Evolutionary conservation across 371 early-diverging fungal genomes (phyloP), one percentile per base, ranked within the genome.

Genomic region (Mucor plumbeus): DNA sequence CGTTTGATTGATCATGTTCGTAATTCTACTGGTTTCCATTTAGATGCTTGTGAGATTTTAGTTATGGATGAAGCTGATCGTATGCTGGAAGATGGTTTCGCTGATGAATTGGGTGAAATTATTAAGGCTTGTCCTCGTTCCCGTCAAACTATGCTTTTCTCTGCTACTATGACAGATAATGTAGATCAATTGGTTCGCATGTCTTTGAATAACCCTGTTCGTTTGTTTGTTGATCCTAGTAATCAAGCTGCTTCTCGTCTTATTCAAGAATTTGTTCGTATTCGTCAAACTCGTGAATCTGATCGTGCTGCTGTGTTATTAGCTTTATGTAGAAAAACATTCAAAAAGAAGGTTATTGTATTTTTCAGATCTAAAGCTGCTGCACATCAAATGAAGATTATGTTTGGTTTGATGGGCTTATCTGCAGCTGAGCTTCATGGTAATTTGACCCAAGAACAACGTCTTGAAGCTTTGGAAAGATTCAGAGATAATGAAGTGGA

Each of bases 61-160:
- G 93, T 99, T 17, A 95, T 99, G 90, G 99, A 99, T 83, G 99
- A 99, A 85, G 99, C 99, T 44, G 99, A 99, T 87, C 90, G 96
- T 79, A 99, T 99, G 95, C 85, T 99, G 10, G 99, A 99, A 79
- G 99, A 97, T 81, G 99, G 99, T 61, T 99, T 99, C 82, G 92
- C 94, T 55, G 99, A 94, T 60, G 99, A 99, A 81, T 86, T 99
- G 53, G 90, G 91, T 19, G 96, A 97, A 73, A 99, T 99, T 81
- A 88, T 99, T 74, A 91, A 92, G 59, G 72, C 91, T 17, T 95
- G 96, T 61, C 99, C 99, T 13, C 84, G 85, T 54, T 86, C 91
- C 21, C 88, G 99, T 68, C 99, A 99, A 76, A 98, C 99, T 1
- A 95, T 99, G 93, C 89, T 99, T 54, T 99, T 99, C 86, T 97